A percentile compares a stretch with the other conserved stretches of the same genome.
Evolutionary conservation across 177 flowering plant genomes (phyloP).

Genomic region (Tripterygium wilfordii): DNA sequence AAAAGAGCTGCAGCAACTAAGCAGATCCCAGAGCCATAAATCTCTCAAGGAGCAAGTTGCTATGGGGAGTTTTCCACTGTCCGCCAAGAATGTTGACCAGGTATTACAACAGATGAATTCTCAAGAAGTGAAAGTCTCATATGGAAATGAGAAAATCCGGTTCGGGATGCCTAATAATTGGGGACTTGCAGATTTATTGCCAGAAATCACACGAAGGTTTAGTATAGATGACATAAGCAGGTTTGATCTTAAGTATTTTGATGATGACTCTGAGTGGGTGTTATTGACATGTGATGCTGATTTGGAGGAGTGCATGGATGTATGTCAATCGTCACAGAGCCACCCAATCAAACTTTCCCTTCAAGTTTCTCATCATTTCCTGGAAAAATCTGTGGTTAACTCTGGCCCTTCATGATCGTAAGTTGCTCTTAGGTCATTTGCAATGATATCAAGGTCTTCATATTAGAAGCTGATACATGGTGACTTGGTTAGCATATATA

Average conservation of each 20-base stretch:
- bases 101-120: slow-evolving; percentile 23
- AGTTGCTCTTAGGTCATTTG: too few species aligned
- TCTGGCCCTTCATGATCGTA: slow-evolving; percentile 19
- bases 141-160: slow-evolving; percentile 67
- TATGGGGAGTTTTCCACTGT: slow-evolving; percentile 18
- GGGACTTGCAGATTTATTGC: slow-evolving; percentile 47
- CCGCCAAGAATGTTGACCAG: slow-evolving; percentile 10
- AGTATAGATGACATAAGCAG: slow-evolving; percentile 34
- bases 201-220: slow-evolving; percentile 60
- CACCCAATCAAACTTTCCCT: slow-evolving; percentile 55
- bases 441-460: not conserved
- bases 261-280: slow-evolving; percentile 93
- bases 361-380: slow-evolving; percentile 23
- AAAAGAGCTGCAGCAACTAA: slow-evolving; percentile 28
- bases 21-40: slow-evolving; percentile 52
- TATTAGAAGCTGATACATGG: too few species aligned
- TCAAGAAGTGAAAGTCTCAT: slow-evolving; percentile 54
- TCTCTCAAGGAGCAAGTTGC: slow-evolving; percentile 23
- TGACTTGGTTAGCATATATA: too few species aligned
- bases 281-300: slow-evolving; percentile 85
- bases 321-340: slow-evolving; percentile 34
- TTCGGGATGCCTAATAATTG: slow-evolving; percentile 52
- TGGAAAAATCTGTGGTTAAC: slow-evolving; percentile 36
- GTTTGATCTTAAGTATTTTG: slow-evolving; percentile 72
- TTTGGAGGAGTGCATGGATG: slow-evolving; percentile 74